phyloP scores from a whole-genome alignment of 345 rosid genomes.

The Aethionema arabicum region DNA sequence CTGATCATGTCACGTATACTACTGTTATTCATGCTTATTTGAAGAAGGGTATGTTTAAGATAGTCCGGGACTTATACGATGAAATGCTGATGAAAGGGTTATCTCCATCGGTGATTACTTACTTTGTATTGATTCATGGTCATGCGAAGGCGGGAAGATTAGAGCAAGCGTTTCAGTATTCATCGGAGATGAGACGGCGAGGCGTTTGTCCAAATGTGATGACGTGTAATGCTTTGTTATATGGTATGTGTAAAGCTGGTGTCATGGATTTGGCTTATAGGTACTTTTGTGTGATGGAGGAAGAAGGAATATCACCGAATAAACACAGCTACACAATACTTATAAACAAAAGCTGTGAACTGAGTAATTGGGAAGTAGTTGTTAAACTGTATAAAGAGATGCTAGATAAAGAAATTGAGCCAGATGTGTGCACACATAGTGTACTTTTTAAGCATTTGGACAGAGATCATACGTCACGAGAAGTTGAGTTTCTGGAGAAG shows the following conservation, averaged over 20 bases:
- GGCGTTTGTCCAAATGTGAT: slow-evolving; percentile 60
- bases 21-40: slow-evolving; percentile 55
- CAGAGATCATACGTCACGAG: slow-evolving; percentile 47
- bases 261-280: slow-evolving; percentile 50
- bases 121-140: slow-evolving; percentile 70
- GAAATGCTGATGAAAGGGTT: slow-evolving; percentile 54
- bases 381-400: slow-evolving; percentile 64
- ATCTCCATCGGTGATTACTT: slow-evolving; percentile 60
- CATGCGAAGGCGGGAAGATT: slow-evolving; percentile 57
- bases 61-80: slow-evolving; percentile 48
- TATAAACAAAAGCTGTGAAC: slow-evolving; percentile 51
- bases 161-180: slow-evolving; percentile 49
- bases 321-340: slow-evolving; percentile 74
- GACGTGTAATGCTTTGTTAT: slow-evolving; percentile 66
- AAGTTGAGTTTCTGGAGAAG: slow-evolving; percentile 48
- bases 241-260: slow-evolving; percentile 60
- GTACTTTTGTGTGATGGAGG: slow-evolving; percentile 56
- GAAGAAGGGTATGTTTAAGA: slow-evolving; percentile 48
- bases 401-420: slow-evolving; percentile 58
- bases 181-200: slow-evolving; percentile 56
- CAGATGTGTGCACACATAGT: slow-evolving; percentile 56
- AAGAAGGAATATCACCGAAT: slow-evolving; percentile 55
- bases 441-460: slow-evolving; percentile 58
- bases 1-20: slow-evolving; percentile 68
- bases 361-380: slow-evolving; percentile 58